A percentile compares a stretch with the other conserved stretches of the same genome.
Conservation (phyloP, 1,284 basidiomycete species). For the Marasmius tenuissimus region DNA sequence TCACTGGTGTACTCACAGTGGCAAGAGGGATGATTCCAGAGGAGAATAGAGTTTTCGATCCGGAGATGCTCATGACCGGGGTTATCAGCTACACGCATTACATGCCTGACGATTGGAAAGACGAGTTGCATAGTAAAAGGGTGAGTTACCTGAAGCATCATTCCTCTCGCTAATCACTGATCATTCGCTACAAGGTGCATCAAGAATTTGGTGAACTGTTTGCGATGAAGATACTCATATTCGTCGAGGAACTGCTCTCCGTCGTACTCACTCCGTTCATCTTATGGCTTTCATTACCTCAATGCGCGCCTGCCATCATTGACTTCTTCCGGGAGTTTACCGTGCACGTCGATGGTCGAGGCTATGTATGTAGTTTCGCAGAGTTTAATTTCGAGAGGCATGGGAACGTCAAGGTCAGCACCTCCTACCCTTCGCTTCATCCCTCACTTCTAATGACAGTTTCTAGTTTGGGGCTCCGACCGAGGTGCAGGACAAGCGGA, state of each 20-base stretch:
- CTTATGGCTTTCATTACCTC: conserved; percentile 88
- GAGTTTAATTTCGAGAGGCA: conserved; percentile 96
- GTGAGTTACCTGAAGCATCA: conserved; percentile 36
- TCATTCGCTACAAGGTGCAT: conserved; percentile 63
- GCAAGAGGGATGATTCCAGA: conserved; percentile 95
- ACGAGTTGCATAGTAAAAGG: conserved; percentile 85
- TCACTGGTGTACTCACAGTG: conserved; percentile 85
- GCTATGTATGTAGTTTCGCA: conserved; percentile 97
- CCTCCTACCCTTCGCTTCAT: background rate
- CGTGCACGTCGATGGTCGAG: conserved; percentile 93
- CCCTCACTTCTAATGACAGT: background rate
- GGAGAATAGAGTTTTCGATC: conserved; percentile 91
- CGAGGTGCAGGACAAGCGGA: conserved; percentile 63
- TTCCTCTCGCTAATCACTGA: conserved; percentile 7
- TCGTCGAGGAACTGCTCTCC: conserved; percentile 85
- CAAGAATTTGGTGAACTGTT: conserved; percentile 88
- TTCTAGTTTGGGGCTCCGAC: conserved; percentile 77
- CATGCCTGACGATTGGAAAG: conserved; percentile 91
- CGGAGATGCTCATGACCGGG: conserved; percentile 88
- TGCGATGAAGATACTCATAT: conserved; percentile 85
- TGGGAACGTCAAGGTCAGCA: conserved; percentile 76
- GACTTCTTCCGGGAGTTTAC: conserved; percentile 98
- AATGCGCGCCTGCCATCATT: conserved; percentile 84
- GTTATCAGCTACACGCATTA: conserved; percentile 95
- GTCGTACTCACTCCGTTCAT: conserved; percentile 95